Base-by-base conservation (phyloP, 2,329 filamentous ascomycete genomes). In the Alternaria dauci region DNA sequence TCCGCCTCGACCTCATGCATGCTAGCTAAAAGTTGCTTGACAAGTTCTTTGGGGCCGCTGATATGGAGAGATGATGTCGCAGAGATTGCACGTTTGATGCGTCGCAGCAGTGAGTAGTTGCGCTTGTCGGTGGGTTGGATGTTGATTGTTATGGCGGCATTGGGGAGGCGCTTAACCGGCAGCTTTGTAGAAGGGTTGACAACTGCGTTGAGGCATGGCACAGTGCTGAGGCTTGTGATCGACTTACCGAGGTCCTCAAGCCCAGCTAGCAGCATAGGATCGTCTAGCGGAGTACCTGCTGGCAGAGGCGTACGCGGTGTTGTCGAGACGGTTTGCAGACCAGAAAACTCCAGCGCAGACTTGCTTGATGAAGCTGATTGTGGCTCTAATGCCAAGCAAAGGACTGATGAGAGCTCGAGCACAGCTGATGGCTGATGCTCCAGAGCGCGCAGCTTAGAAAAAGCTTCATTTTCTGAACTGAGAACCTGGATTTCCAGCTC, bases 61-160 rank as follows among this genome's bases (percentile, higher is more conserved):
- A 71, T 59, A 8, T 70, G 26, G 30, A 71, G 38, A 4, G 43
- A 44, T 0, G 63, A 58, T 1, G 32, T 52, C 12, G 50, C 39
- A 8, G 58, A 59, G 6, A 66, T 43, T n/a, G 56, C 56, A 3
- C 59, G 28, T 11, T 61, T 43, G 9, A 65, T 42, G 12, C 58
- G 61, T 12, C 59, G 43, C 6, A 71, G 50, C 4, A 68, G 36
- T 9, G 42, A 52, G 41, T 58, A 55, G 11, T 57, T 62, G 1
- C 52, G 46, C 6, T 34, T 53, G 3, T 64, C 56, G 8, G 28
- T 30, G 3, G 59, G 23, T 7, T 55, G 52, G 34, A 69, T 52
- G 23, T 58, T 66, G 54, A 69, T 63, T 11, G 48, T 58, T 11
- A 70, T 39, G 26, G 52, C 47, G n/a, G 61, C 18, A 2, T 54